phyloP scores from a whole-genome alignment of 768 basidiomycete genomes.

The Boletus pseudopeckii region DNA sequence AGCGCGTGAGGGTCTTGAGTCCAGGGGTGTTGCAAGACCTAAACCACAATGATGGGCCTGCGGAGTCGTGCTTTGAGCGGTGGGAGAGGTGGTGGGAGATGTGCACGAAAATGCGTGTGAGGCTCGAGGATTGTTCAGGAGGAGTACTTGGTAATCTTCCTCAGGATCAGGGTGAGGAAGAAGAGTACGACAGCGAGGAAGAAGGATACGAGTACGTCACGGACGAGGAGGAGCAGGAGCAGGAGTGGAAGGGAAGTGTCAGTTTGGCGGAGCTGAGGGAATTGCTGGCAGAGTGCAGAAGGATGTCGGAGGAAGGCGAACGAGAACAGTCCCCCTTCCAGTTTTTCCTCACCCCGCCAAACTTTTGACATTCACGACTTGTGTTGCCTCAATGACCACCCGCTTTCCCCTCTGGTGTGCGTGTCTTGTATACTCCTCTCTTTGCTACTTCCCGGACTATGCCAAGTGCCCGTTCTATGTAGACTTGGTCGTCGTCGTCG shows the following conservation, averaged over 20 bases:
- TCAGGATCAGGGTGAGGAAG: slow-evolving; percentile 31
- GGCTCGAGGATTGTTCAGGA: slow-evolving; percentile 78
- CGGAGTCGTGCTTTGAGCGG: slow-evolving; percentile 40
- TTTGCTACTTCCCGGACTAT: slow-evolving; percentile 56
- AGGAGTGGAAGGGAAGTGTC: slow-evolving; percentile 22
- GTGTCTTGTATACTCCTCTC: slow-evolving; percentile 69
- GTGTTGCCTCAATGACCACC: slow-evolving; percentile 17
- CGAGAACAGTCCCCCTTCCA: slow-evolving; percentile 26
- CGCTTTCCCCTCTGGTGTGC: slow-evolving; percentile 69
- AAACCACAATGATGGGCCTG: slow-evolving; percentile 51
- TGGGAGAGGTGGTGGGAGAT: slow-evolving; percentile 71
- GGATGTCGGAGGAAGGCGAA: slow-evolving; percentile 37
- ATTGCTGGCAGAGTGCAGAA: slow-evolving; percentile 54
- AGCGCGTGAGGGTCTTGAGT: slow-evolving; percentile 57
- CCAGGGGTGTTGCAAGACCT: slow-evolving; percentile 53
- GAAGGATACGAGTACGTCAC: slow-evolving; percentile 32
- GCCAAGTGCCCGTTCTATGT: slow-evolving; percentile 39
- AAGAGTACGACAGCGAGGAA: slow-evolving; percentile 33
- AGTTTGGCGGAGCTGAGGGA: slow-evolving; percentile 47
- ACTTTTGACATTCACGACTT: neutral
- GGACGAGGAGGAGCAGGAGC: slow-evolving; percentile 36
- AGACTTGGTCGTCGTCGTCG: slow-evolving; percentile 7
- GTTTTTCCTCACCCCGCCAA: slow-evolving; percentile 11
- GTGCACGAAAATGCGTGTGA: slow-evolving; percentile 46
- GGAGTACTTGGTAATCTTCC: slow-evolving; percentile 48